Percentiles rank a stretch among this genome's conserved stretches.
Conservation (phyloP, 1,139 yeast genomes). For the Saccharomyces hybrid region DNA sequence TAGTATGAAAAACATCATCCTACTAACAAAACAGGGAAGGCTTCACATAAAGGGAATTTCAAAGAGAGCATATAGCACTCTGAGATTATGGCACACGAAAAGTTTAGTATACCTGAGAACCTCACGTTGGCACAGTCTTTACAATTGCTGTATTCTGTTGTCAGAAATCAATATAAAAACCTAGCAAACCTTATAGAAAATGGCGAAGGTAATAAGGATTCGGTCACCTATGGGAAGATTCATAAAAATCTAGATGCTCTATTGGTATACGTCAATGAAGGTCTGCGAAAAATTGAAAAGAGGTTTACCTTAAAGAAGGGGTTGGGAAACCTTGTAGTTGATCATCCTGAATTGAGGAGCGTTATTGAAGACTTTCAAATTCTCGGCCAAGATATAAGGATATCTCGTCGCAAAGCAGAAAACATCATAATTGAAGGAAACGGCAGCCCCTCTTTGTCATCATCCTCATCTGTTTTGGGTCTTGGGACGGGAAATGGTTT, state of each 20-base stretch:
- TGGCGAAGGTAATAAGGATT: conserved; percentile 5
- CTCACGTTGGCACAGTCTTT: conserved; percentile 26
- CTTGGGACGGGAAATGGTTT: conserved; percentile 6
- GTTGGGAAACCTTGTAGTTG: conserved; percentile 6
- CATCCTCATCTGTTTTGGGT: background rate
- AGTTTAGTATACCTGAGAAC: conserved; percentile 26
- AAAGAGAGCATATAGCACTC: background rate
- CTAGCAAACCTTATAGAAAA: conserved; percentile 9
- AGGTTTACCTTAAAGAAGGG: conserved; percentile 14
- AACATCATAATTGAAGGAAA: background rate
- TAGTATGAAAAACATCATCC: background rate
- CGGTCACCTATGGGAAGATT: conserved; percentile 12
- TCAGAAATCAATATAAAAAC: conserved; percentile 23
- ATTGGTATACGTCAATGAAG: conserved; percentile 22
- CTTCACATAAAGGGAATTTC: background rate
- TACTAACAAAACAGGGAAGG: background rate
- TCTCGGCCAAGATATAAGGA: conserved; percentile 25
- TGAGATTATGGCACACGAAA: conserved; percentile 21
- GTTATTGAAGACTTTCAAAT: conserved; percentile 25
- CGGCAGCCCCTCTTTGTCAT: background rate
- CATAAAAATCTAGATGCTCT: conserved; percentile 14
- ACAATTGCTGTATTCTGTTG: conserved; percentile 24
- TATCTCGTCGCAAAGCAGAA: conserved; percentile 12
- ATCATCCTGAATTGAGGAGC: conserved; percentile 11
- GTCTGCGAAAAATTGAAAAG: conserved; percentile 20